Base-by-base conservation (phyloP, 345 rosid species). In the Eucalyptus cladocalyx region DNA sequence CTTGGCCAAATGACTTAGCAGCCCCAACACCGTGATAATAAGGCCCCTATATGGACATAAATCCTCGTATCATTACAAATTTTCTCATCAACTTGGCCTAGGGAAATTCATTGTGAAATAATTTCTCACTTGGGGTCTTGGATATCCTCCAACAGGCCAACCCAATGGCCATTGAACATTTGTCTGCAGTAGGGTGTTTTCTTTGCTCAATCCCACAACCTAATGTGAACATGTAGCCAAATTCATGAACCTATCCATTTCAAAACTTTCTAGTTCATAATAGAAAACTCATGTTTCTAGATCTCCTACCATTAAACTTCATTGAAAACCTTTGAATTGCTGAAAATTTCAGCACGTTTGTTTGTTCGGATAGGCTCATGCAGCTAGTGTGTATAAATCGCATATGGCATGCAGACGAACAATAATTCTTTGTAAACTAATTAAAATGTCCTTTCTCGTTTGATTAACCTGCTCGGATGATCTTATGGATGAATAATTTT, bases 201-300 rank as follows among this genome's bases (percentile, higher is more conserved):
- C 99, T 93, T 97, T 97, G 98, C 94, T 97, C 98, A 86, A 97
- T 97, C 49, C 99, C 99, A 89, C 62, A 96, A 96, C 98, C 99
- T 90, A n/a, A 16, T 32, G 34, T n/a, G 6, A 53, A n/a, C n/a
- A 85, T 28, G 3, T 24, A 86, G 24, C 87, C 13, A 62, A n/a
- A 40, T 13, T 43, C 9, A 53, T 43, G 34, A 50, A n/a, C 72
- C 16, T 10, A 40, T 62, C 48, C 40, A 34, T 42, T 16, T 4
- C 37, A 28, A 32, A 58, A 37, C 49, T 47, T 47, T 47, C 49
- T 47, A 47, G 1, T 11, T 47, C 49, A 4, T 1, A 4, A 58
- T 24, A 42, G 10, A 87, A 65, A 7, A 37, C 48, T 87, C 24
- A 21, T 87, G 19, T 60, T 9, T 37, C 10, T 26, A 0, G 24